Percentiles rank a stretch among this genome's conserved stretches.
These are phyloP conservation scores for Neofusicoccum cordaticola DNA, from an alignment of 2,329 filamentous ascomycete genomes.

Conservation along the genomic window DNA sequence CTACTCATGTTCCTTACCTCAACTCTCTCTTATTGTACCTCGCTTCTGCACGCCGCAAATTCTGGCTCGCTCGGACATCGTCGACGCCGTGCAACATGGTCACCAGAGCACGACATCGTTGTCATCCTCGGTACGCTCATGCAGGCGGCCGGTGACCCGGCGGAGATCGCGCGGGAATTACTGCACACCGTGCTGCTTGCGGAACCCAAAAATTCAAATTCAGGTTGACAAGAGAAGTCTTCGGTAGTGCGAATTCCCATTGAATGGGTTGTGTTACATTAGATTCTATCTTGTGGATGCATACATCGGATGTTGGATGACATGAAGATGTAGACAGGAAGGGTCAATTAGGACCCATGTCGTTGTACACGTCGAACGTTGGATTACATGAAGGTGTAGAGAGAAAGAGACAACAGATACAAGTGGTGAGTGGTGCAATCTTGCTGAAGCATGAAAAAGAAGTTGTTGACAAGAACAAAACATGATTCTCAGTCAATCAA, in stretches of 20 bases:
- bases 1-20: constrained; percentile 3
- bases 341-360: not conserved
- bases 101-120: not conserved
- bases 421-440: not conserved
- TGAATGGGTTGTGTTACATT: constrained; percentile 2
- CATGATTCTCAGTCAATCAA: not conserved
- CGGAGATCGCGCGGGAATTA: not conserved
- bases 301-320: constrained; percentile 8
- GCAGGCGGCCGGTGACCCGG: not conserved
- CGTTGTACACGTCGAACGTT: not conserved
- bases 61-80: not conserved
- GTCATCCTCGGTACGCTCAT: not conserved
- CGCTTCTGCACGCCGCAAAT: not conserved
- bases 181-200: not conserved
- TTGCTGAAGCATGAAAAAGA: constrained; percentile 1
- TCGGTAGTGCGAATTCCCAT: not conserved
- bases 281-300: not conserved
- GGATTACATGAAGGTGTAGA: constrained; percentile 5
- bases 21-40: not conserved
- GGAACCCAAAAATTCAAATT: not conserved
- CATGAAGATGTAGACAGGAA: not conserved
- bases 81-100: not conserved
- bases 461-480: not conserved
- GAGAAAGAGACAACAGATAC: not conserved
- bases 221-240: not conserved